A percentile compares a stretch with the other conserved stretches of the same genome.
phyloP scores from a whole-genome alignment of 306 rosid genomes.

The Ceratonia siliqua region DNA sequence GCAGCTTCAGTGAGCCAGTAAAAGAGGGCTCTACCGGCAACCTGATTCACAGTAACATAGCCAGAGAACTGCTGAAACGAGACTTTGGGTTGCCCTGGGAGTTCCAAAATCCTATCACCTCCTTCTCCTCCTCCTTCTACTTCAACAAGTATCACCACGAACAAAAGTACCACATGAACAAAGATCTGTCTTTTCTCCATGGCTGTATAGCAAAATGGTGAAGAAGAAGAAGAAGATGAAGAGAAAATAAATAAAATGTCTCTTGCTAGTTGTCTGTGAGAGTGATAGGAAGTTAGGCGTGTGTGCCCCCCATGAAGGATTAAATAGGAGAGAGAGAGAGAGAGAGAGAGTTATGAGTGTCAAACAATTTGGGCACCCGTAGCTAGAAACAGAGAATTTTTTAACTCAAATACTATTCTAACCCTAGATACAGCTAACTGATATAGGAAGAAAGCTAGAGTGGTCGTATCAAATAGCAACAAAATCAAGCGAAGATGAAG shows the following conservation, averaged over 20 bases:
- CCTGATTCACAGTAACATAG: constrained; percentile 74
- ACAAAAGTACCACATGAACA: constrained; percentile 34
- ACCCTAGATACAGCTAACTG: background rate
- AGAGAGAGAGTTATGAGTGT: background rate
- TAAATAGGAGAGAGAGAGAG: constrained; percentile 54
- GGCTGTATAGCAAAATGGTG: background rate
- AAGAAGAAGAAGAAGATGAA: background rate
- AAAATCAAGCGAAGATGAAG: background rate
- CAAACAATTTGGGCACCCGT: constrained; percentile 7
- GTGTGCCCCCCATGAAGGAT: constrained; percentile 42
- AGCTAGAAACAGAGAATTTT: background rate
- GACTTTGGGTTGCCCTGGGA: constrained; percentile 91
- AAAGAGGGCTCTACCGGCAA: constrained; percentile 91
- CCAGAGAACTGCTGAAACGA: constrained; percentile 85
- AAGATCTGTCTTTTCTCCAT: constrained; percentile 58
- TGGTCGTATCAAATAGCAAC: background rate
- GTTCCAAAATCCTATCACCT: constrained; percentile 65
- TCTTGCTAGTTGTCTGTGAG: constrained; percentile 33
- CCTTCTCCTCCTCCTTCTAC: constrained; percentile 44
- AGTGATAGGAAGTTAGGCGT: background rate
- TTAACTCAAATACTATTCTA: no score
- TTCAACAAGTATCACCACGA: constrained; percentile 12
- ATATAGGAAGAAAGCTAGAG: background rate
- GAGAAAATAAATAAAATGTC: background rate
- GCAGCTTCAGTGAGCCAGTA: constrained; percentile 96